These are phyloP conservation scores for Teratosphaeria viscida DNA, from an alignment of 2,329 filamentous ascomycete genomes.

Conservation along the genomic window DNA sequence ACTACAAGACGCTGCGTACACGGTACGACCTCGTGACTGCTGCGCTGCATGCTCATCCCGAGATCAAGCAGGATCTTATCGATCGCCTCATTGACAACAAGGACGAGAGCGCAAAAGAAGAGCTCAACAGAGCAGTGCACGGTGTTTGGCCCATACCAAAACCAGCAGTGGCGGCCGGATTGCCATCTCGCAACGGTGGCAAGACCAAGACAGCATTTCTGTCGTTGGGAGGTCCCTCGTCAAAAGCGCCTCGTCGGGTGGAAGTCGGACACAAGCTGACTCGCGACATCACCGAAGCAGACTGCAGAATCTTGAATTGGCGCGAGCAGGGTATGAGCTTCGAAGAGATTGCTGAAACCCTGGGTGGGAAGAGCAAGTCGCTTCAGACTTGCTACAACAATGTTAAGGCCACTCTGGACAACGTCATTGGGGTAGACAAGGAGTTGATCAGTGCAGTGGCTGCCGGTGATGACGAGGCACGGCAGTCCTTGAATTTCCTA, in stretches of 20 bases:
- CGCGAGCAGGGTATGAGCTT: neutral
- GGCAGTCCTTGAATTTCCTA: conserved; percentile 6
- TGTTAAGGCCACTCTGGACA: neutral
- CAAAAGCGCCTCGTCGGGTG: neutral
- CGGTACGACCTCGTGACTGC: neutral
- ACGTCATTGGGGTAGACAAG: neutral
- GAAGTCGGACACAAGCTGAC: neutral
- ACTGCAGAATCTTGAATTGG: conserved; percentile 1
- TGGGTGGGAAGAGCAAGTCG: neutral
- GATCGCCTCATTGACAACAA: neutral
- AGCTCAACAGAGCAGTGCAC: neutral
- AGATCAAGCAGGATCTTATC: neutral
- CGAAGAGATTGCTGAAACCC: neutral
- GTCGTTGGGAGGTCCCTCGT: neutral
- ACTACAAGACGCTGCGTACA: neutral
- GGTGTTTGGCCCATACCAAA: neutral
- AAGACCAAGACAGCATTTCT: neutral
- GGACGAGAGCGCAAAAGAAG: neutral
- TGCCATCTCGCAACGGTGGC: neutral
- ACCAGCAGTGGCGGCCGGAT: neutral
- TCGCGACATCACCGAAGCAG: conserved; percentile 1
- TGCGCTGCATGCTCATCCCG: neutral
- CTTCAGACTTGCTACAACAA: neutral
- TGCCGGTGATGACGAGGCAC: conserved; percentile 5
- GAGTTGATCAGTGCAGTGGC: conserved; percentile 1